phyloP scores from a whole-genome alignment of 106 monocot genomes.

The Dendrobium huoshanense region DNA sequence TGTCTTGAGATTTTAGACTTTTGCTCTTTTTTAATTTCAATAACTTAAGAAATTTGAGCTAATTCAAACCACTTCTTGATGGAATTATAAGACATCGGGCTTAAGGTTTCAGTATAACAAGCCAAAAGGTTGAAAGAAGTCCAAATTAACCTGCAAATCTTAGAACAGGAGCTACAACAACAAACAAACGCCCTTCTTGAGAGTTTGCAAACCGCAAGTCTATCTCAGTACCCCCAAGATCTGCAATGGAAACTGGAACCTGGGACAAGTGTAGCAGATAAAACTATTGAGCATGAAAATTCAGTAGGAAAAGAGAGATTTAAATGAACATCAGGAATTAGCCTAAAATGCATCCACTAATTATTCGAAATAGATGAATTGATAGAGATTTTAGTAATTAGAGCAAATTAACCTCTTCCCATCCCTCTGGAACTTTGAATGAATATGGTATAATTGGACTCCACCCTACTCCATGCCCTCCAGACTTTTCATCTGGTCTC shows the following conservation, averaged over 20 bases:
- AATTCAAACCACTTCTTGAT: too few relatives aligned
- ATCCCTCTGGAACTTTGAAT: constrained; percentile 70
- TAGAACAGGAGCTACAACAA: constrained; percentile 88
- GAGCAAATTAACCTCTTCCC: constrained; percentile 61
- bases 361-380: not conserved
- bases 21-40: too few relatives aligned
- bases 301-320: not conserved
- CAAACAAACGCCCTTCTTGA: constrained; percentile 78
- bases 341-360: too few relatives aligned
- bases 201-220: constrained; percentile 80
- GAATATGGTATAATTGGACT: constrained; percentile 93
- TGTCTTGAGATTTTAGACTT: too few relatives aligned
- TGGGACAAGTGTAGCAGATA: constrained; percentile 12
- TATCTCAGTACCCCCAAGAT: constrained; percentile 97
- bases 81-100: not conserved
- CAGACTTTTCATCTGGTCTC: constrained; percentile 93
- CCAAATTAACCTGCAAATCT: constrained; percentile 65
- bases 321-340: not conserved
- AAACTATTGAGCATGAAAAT: not conserved
- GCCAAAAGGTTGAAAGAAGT: not conserved
- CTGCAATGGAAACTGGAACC: constrained; percentile 98
- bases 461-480: constrained; percentile 98
- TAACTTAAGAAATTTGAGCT: too few relatives aligned
- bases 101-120: not conserved
- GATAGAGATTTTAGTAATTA: not conserved